These are phyloP conservation scores for Saitozyma sp. DNA, from an alignment of 768 basidiomycete genomes.

Conservation along the genomic window DNA sequence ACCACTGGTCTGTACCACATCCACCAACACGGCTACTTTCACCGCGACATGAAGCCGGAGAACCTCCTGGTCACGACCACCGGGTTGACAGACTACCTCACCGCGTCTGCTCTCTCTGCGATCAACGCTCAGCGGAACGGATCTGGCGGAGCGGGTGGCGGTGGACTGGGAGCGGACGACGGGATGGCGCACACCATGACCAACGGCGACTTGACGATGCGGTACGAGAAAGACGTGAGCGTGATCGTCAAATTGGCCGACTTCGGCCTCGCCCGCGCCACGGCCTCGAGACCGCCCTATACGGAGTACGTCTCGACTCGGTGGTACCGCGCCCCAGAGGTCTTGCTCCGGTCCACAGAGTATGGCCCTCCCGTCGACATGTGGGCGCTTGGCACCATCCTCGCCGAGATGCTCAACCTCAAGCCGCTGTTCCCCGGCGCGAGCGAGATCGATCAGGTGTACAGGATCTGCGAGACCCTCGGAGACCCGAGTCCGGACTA, in stretches of 20 bases:
- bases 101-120: slow-evolving; percentile 67
- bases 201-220: slow-evolving; percentile 6
- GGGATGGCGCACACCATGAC: neutral
- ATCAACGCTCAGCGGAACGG: slow-evolving; percentile 25
- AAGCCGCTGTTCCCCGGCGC: slow-evolving; percentile 93
- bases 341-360: slow-evolving; percentile 82
- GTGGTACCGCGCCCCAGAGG: slow-evolving; percentile 99
- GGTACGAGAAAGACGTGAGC: slow-evolving; percentile 82
- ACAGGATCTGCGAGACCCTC: slow-evolving; percentile 83
- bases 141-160: neutral
- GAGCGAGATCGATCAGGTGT: slow-evolving; percentile 88
- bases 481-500: slow-evolving; percentile 87
- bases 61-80: slow-evolving; percentile 98
- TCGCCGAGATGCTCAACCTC: slow-evolving; percentile 93
- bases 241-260: slow-evolving; percentile 97
- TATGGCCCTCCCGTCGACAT: slow-evolving; percentile 98
- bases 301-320: slow-evolving; percentile 99
- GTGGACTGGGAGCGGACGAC: neutral
- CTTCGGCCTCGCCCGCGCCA: slow-evolving; percentile 94
- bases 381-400: slow-evolving; percentile 98
- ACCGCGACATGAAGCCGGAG: slow-evolving; percentile 99
- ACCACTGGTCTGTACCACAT: slow-evolving; percentile 88
- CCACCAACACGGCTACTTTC: slow-evolving; percentile 89
- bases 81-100: slow-evolving; percentile 85
- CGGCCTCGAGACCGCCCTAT: slow-evolving; percentile 82